Base-by-base conservation (phyloP, 805 yeast species). In the Pichia scutulata region DNA sequence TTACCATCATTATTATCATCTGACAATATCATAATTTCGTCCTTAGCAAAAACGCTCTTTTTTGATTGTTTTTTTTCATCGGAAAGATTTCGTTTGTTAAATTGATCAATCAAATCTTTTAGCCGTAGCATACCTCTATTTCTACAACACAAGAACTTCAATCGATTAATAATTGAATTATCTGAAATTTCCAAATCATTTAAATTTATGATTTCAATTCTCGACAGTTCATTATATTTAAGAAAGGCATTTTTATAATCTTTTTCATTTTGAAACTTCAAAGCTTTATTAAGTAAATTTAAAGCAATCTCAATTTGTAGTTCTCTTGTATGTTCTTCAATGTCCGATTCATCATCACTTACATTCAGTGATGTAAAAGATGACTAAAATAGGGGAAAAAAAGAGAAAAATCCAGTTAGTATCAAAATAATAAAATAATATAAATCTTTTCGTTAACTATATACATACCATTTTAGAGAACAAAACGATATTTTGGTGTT, bases 301-400 rank as follows among this genome's bases (percentile, higher is more conserved):
- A 85, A 84, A 4, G 96, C 93, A 60, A 86, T 86, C 64, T 93
- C 98, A 21, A 82, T 76, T 68, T 92, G 97, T 23, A 92, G 71
- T 63, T 93, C 99, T 44, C 96, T 72, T 1, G 97, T 85, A 60
- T 89, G 96, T 55, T 89, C 92, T 55, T 90, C 96, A 33, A 84
- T 85, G 55, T 87, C 92, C 36, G 78, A 71, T 46, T 85, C 87
- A 60, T 86, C 95, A 50, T 85, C 92, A 40, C 77, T 77, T 43
- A 84, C 68, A 60, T 92, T 92, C 42, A 90, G 73, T 2, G 98
- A 95, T 30, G 82, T 75, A 64, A 92, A 90, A 2, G 82, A 71
- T 22, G 90, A 83, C 84, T 72, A 52, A 53, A 23, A 14, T 1
- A 16, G 18, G 23, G 22, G 19, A 10, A 24, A n/a, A n/a, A 25